These are phyloP conservation scores for Neofusicoccum laricinum DNA, from an alignment of 2,329 filamentous ascomycete genomes.

Conservation along the genomic window DNA sequence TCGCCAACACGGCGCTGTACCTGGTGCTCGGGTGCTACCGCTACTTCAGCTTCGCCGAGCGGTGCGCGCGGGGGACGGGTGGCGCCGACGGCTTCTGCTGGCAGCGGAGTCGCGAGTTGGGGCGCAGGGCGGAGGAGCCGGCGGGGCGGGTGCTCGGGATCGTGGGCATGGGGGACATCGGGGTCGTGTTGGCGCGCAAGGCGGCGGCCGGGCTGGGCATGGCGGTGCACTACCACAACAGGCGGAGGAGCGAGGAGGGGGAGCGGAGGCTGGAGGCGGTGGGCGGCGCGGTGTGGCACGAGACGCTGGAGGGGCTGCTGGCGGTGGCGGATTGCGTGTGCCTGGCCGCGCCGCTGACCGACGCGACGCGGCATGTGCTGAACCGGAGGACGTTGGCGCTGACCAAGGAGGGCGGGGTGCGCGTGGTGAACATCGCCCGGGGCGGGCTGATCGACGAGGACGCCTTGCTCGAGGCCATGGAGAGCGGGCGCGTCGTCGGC, in stretches of 20 bases:
- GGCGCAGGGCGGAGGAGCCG: conserved; percentile 62
- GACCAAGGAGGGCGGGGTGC: conserved; percentile 55
- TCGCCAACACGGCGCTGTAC: conserved; percentile 68
- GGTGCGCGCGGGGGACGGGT: conserved; percentile 48
- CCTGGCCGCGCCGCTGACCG: conserved; percentile 53
- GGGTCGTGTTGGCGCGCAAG: conserved; percentile 46
- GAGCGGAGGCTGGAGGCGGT: conserved; percentile 37
- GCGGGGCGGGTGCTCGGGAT: conserved; percentile 56
- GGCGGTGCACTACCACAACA: conserved; percentile 58
- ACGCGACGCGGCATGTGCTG: conserved; percentile 53
- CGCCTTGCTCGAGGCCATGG: conserved; percentile 52
- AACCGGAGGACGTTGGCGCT: conserved; percentile 47
- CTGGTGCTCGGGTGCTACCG: conserved; percentile 69
- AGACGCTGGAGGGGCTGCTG: conserved; percentile 55
- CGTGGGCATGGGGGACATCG: conserved; percentile 61
- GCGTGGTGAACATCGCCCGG: conserved; percentile 58
- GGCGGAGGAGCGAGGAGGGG: conserved; percentile 40
- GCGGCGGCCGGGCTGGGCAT: conserved; percentile 57
- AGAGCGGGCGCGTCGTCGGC: conserved; percentile 53
- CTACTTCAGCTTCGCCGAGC: conserved; percentile 62
- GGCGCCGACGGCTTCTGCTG: conserved; percentile 48
- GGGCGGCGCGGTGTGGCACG: conserved; percentile 51
- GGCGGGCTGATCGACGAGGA: conserved; percentile 57
- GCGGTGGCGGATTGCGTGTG: conserved; percentile 53
- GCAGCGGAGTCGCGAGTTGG: conserved; percentile 59